Conservation (phyloP, 805 yeast species). For the Tetrapisispora nanseiensis region DNA sequence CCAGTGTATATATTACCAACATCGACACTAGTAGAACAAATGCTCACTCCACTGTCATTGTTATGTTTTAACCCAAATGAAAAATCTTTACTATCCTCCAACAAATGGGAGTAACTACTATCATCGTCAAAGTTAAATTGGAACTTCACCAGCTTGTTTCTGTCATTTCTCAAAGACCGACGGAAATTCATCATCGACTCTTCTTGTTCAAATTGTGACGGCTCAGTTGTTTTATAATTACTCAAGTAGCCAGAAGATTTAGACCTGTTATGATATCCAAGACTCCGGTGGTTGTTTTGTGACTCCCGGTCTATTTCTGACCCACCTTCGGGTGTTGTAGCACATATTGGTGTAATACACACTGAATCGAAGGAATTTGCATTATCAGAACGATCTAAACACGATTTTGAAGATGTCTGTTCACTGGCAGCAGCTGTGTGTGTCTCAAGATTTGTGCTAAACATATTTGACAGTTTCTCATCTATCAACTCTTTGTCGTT, state of each 20-base stretch:
- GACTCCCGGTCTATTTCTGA: not conserved
- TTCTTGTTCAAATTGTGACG: not conserved
- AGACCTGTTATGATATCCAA: not conserved
- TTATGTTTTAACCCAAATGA: not conserved
- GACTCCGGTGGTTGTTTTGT: not conserved
- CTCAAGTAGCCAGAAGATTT: not conserved
- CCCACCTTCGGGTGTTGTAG: not conserved
- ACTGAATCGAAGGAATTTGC: slow-evolving; percentile 2
- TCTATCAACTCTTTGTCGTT: not conserved
- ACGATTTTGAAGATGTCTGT: not conserved
- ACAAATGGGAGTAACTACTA: not conserved
- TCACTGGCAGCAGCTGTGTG: not conserved
- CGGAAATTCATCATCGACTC: not conserved
- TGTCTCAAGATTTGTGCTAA: not conserved
- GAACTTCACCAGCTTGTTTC: not conserved
- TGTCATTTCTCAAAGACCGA: not conserved
- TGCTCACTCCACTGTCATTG: slow-evolving; percentile 2
- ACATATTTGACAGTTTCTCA: not conserved
- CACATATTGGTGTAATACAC: slow-evolving; percentile 2
- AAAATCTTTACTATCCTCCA: not conserved
- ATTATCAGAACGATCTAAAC: not conserved
- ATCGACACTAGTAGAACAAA: slow-evolving; percentile 2
- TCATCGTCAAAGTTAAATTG: slow-evolving; percentile 2
- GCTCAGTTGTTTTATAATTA: not conserved
- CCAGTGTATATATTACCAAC: not conserved